Evolutionary conservation across 148 eudicot genomes (phyloP).

Genomic region (Diospyros lotus): DNA sequence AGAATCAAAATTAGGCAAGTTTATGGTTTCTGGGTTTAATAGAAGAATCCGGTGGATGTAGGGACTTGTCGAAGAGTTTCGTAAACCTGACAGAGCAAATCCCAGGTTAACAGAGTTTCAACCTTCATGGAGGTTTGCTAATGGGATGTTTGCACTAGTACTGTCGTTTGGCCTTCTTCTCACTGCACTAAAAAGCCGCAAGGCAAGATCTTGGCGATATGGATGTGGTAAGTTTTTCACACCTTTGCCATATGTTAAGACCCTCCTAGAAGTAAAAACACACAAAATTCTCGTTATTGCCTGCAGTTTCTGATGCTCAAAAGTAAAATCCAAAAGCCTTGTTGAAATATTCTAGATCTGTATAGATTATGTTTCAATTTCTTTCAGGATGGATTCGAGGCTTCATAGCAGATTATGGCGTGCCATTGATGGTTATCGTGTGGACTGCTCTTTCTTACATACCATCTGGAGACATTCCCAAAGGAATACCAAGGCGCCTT

Average conservation of each 20-base stretch:
- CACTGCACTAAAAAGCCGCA: slow-evolving; percentile 70
- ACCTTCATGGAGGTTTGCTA: slow-evolving; percentile 83
- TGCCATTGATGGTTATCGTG: slow-evolving; percentile 76
- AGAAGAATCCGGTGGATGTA: slow-evolving; percentile 13
- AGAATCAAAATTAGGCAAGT: neutral
- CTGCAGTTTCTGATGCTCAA: neutral
- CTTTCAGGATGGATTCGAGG: slow-evolving; percentile 66
- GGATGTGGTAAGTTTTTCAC: slow-evolving; percentile 52
- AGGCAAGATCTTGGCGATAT: slow-evolving; percentile 86
- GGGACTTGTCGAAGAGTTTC: slow-evolving; percentile 82
- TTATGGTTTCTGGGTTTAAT: neutral
- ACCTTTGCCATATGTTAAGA: too few relatives aligned
- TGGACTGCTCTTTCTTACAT: slow-evolving; percentile 76
- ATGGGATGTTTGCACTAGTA: slow-evolving; percentile 89
- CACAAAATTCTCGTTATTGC: neutral
- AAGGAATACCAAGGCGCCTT: slow-evolving; percentile 73
- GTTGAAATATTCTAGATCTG: neutral
- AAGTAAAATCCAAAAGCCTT: neutral
- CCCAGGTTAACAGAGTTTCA: slow-evolving; percentile 36
- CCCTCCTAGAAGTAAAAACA: too few relatives aligned
- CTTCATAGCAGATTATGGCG: slow-evolving; percentile 82
- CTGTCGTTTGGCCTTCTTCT: slow-evolving; percentile 75
- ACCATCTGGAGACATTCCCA: slow-evolving; percentile 60
- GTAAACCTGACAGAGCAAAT: slow-evolving; percentile 52
- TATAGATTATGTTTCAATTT: neutral